Conservation (phyloP, 805 yeast genomes). For the Metschnikowia peoriensis region DNA sequence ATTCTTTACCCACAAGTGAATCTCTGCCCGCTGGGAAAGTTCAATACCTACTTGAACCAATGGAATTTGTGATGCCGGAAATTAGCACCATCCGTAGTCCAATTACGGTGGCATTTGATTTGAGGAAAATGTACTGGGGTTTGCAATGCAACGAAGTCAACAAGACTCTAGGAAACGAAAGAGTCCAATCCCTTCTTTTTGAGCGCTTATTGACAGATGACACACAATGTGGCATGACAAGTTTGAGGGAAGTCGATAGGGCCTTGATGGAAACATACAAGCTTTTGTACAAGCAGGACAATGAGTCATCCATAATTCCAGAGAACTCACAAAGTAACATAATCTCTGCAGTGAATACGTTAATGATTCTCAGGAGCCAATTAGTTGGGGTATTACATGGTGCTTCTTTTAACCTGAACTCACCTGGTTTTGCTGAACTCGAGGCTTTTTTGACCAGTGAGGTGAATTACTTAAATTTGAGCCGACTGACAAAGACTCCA, state of each 20-base stretch:
- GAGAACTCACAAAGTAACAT: neutral
- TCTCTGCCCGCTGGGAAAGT: neutral
- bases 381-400: neutral
- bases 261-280: neutral
- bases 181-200: conserved; percentile 1
- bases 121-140: neutral
- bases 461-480: neutral
- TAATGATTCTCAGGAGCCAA: neutral
- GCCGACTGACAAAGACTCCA: neutral
- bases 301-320: neutral
- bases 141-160: neutral
- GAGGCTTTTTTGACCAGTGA: neutral
- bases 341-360: neutral
- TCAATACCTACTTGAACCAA: neutral
- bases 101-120: neutral
- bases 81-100: neutral
- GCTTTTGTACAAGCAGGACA: neutral
- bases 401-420: neutral
- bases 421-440: neutral
- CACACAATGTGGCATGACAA: neutral
- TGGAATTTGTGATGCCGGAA: neutral
- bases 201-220: conserved; percentile 1
- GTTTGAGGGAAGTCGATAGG: neutral
- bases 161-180: neutral
- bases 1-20: too few species aligned